These are phyloP conservation scores for Aspergillus hancockii DNA, from an alignment of 495 filamentous ascomycete species.

Conservation along the genomic window DNA sequence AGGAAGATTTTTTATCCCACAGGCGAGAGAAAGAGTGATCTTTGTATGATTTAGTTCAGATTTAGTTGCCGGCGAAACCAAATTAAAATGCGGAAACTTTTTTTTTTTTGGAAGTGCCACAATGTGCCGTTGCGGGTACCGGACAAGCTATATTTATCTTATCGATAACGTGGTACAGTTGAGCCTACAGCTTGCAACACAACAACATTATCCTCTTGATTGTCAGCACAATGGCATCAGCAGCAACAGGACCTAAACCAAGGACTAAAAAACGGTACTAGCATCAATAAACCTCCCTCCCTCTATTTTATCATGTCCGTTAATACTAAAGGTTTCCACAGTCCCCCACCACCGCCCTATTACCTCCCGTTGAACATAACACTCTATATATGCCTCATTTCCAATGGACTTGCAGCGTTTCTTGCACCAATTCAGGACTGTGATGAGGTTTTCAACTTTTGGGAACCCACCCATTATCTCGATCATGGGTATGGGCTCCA, in stretches of 20 bases:
- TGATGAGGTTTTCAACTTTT: constrained; percentile 99
- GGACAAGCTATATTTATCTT: constrained; percentile 31
- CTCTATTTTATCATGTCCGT: not conserved
- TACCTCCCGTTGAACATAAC: constrained; percentile 69
- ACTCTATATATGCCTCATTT: constrained; percentile 74
- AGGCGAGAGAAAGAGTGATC: not conserved
- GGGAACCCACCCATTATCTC: constrained; percentile 96
- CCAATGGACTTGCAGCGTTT: constrained; percentile 74
- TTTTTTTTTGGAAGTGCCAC: constrained; percentile 39
- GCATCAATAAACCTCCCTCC: not conserved
- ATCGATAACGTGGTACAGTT: constrained; percentile 28
- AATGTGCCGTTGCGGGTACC: constrained; percentile 34
- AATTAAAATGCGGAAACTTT: constrained; percentile 11
- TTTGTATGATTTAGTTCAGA: not conserved
- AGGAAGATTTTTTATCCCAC: not conserved
- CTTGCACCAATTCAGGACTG: constrained; percentile 96
- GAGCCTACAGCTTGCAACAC: not conserved
- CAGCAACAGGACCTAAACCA: constrained; percentile 12
- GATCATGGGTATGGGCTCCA: constrained; percentile 90
- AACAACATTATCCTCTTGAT: not conserved
- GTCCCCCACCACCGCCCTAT: constrained; percentile 57
- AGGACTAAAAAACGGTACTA: constrained; percentile 37
- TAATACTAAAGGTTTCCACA: constrained; percentile 24
- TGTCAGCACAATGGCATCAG: constrained; percentile 15
- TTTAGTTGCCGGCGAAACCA: constrained; percentile 5